phyloP scores from a whole-genome alignment of 169 alveolate species.

The Plasmodium malariae region DNA sequence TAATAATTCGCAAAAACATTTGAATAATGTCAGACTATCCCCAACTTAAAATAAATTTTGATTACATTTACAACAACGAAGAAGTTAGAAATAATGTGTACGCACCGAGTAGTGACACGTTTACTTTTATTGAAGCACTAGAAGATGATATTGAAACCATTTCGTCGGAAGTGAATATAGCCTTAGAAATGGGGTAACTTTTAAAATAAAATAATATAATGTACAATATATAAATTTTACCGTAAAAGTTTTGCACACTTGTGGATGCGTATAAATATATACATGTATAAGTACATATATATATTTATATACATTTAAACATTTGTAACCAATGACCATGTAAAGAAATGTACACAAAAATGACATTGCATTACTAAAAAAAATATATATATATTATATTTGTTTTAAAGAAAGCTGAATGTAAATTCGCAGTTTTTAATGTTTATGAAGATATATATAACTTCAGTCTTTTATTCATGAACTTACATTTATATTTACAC shows the following conservation, averaged over 20 bases:
- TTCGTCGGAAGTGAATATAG: conserved; percentile 14
- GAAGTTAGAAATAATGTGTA: conserved; percentile 76
- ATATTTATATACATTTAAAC: too few species aligned
- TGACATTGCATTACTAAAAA: too few species aligned
- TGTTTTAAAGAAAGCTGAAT: too few species aligned
- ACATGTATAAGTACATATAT: background rate
- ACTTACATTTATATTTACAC: background rate
- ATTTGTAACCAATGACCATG: background rate
- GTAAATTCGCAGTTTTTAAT: too few species aligned
- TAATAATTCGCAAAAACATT: too few species aligned
- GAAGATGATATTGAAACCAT: conserved; percentile 74
- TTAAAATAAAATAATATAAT: conserved; percentile 3
- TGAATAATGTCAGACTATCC: conserved; percentile 19
- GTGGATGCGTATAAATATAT: background rate
- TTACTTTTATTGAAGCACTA: conserved; percentile 79
- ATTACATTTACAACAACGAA: conserved; percentile 60
- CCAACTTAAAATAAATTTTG: conserved; percentile 52
- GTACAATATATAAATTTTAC: too few species aligned
- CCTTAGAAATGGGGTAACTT: conserved; percentile 72
- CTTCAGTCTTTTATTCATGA: too few species aligned
- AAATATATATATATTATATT: too few species aligned
- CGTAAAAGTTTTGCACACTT: background rate
- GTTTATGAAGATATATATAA: too few species aligned
- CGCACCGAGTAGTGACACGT: conserved; percentile 85
- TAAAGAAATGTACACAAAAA: background rate